A percentile compares a stretch with the other conserved stretches of the same genome.
Evolutionary conservation across 805 yeast genomes (phyloP).

Genomic region (Candida koratica): DNA sequence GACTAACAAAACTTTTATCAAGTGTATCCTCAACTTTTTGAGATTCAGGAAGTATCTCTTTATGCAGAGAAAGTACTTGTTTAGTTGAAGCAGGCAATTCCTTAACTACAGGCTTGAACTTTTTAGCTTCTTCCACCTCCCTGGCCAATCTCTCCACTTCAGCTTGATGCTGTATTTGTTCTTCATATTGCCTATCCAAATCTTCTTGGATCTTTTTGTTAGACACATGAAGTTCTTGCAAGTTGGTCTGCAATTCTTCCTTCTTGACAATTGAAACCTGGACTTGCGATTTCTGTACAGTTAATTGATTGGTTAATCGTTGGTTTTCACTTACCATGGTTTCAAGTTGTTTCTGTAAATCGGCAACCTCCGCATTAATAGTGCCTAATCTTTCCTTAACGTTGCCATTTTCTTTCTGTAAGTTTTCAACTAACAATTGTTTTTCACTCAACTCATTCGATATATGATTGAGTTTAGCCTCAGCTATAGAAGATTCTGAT

Average conservation of each 20-base stretch:
- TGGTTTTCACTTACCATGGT: slow-evolving; percentile 50
- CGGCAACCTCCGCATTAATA: slow-evolving; percentile 62
- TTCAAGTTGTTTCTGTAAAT: slow-evolving; percentile 54
- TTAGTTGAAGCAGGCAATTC: background rate
- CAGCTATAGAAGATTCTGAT: slow-evolving; percentile 69
- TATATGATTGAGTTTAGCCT: slow-evolving; percentile 71
- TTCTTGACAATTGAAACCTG: slow-evolving; percentile 54
- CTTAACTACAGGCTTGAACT: slow-evolving; percentile 14
- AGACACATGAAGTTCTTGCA: slow-evolving; percentile 24
- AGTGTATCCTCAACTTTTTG: background rate
- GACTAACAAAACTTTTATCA: slow-evolving; percentile 12
- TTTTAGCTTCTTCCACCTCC: slow-evolving; percentile 13
- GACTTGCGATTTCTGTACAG: slow-evolving; percentile 68
- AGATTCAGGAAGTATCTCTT: background rate
- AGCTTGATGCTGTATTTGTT: slow-evolving; percentile 14
- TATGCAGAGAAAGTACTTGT: background rate
- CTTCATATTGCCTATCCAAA: slow-evolving; percentile 17
- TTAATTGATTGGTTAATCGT: slow-evolving; percentile 58
- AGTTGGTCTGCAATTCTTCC: slow-evolving; percentile 31
- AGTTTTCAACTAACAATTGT: slow-evolving; percentile 56
- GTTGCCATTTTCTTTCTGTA: slow-evolving; percentile 62
- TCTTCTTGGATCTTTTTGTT: slow-evolving; percentile 24
- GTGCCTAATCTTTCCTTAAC: slow-evolving; percentile 66
- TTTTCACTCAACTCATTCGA: slow-evolving; percentile 60
- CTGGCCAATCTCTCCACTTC: slow-evolving; percentile 16